Percentiles rank a stretch among this genome's conserved stretches.
These are phyloP conservation scores for Nannochloropsis gaditana DNA, from an alignment of 108 stramenopile genomes.

Conservation along the genomic window DNA sequence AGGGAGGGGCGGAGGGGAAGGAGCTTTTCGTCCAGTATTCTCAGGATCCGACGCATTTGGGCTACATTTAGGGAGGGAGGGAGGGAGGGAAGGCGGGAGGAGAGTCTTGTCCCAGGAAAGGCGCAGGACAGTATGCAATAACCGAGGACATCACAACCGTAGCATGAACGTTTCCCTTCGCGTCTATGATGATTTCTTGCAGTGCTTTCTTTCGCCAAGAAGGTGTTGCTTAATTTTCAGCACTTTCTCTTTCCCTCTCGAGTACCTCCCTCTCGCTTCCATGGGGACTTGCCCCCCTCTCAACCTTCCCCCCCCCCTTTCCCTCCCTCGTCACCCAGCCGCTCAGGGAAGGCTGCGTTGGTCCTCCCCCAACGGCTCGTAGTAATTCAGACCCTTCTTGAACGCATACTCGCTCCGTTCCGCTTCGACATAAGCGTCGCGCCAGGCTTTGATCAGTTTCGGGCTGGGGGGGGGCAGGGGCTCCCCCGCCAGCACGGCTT, in stretches of 20 bases:
- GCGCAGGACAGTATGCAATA: too few species aligned
- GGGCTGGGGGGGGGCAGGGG: slow-evolving; percentile 34
- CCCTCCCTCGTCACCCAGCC: background rate
- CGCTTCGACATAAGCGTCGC: slow-evolving; percentile 48
- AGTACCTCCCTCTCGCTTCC: background rate
- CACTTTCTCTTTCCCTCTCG: background rate
- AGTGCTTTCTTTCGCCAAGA: background rate
- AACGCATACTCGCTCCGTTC: slow-evolving; percentile 50
- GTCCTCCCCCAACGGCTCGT: slow-evolving; percentile 31
- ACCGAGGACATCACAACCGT: too few species aligned
- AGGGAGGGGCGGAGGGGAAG: background rate
- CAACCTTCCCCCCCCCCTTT: background rate
- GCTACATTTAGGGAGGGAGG: background rate
- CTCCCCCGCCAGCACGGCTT: slow-evolving; percentile 43
- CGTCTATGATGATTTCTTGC: background rate
- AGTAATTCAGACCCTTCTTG: slow-evolving; percentile 54
- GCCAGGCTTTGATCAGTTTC: slow-evolving; percentile 39
- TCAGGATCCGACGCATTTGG: background rate
- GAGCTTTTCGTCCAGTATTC: background rate
- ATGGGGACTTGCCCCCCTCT: background rate
- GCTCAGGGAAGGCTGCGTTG: slow-evolving; percentile 8
- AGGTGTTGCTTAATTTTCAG: too few species aligned
- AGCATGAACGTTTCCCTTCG: background rate
- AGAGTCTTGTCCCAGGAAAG: too few species aligned
- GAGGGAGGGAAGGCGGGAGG: background rate